phyloP scores from a whole-genome alignment of 2,329 filamentous ascomycete genomes.

The Colletotrichum filicis region DNA sequence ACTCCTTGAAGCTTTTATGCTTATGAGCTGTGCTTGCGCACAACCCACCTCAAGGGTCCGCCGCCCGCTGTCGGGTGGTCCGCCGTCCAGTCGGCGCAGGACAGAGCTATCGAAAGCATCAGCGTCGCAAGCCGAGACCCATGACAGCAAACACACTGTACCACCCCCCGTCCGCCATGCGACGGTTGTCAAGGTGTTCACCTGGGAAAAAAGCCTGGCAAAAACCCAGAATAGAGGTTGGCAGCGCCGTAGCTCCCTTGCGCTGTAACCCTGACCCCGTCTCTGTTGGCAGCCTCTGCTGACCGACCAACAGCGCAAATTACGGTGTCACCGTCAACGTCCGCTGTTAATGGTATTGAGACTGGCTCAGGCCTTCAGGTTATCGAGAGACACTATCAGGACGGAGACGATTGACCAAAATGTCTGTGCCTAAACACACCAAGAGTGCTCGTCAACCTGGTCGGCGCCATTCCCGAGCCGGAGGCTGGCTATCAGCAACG shows the following conservation, averaged over 20 bases:
- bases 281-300: not conserved
- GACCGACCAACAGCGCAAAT: not conserved
- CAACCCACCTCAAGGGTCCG: not conserved
- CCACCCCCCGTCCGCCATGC: not conserved
- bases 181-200: not conserved
- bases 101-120: constrained; percentile 17
- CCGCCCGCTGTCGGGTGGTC: not conserved
- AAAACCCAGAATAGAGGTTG: not conserved
- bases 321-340: not conserved
- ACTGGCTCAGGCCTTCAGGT: not conserved
- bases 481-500: not conserved
- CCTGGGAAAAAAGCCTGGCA: not conserved
- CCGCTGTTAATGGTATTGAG: not conserved
- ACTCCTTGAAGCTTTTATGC: not conserved
- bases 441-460: not conserved
- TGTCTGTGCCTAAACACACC: not conserved
- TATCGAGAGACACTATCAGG: not conserved
- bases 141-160: not conserved
- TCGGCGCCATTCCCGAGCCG: not conserved
- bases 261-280: constrained; percentile 7
- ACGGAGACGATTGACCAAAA: not conserved
- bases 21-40: not conserved
- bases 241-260: not conserved
- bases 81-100: not conserved
- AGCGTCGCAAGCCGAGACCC: constrained; percentile 26